phyloP scores from a whole-genome alignment of 129 eudicot genomes.

The Lactuca saligna region DNA sequence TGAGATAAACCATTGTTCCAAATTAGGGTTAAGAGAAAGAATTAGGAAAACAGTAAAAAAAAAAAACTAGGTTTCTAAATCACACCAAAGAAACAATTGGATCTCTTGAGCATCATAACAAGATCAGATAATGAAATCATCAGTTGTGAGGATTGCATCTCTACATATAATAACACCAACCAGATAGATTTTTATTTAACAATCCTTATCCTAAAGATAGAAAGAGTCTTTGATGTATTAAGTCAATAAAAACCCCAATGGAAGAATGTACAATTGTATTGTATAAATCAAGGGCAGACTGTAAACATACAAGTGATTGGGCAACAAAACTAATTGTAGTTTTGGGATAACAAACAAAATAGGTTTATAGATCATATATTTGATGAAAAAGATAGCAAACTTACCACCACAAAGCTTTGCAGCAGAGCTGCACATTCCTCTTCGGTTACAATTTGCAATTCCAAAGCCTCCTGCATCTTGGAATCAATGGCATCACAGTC shows the following conservation, averaged over 20 bases:
- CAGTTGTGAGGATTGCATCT: constrained; percentile 1
- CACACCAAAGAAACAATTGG: constrained; percentile 7
- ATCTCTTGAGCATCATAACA: constrained; percentile 13
- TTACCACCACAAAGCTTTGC: constrained; percentile 47
- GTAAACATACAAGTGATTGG: neutral
- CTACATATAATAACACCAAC: neutral
- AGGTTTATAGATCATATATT: neutral
- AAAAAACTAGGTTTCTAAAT: constrained; percentile 8
- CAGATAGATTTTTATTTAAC: neutral
- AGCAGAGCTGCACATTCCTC: constrained; percentile 70
- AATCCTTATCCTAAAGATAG: neutral
- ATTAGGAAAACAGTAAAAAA: constrained; percentile 5
- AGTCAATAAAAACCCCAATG: neutral
- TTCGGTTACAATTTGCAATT: constrained; percentile 55
- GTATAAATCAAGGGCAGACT: neutral
- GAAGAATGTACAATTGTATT: neutral
- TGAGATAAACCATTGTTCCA: constrained; percentile 24
- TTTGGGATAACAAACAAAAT: neutral
- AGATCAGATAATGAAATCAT: constrained; percentile 9
- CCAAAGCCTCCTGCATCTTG: constrained; percentile 62
- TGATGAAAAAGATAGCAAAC: constrained; percentile 22
- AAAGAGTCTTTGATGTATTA: constrained; percentile 5
- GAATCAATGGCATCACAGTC: constrained; percentile 66
- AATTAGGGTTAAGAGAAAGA: neutral
- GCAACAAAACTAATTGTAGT: neutral